Conservation (phyloP, 2,329 filamentous ascomycete species). For the Diaporthe humulicola region DNA sequence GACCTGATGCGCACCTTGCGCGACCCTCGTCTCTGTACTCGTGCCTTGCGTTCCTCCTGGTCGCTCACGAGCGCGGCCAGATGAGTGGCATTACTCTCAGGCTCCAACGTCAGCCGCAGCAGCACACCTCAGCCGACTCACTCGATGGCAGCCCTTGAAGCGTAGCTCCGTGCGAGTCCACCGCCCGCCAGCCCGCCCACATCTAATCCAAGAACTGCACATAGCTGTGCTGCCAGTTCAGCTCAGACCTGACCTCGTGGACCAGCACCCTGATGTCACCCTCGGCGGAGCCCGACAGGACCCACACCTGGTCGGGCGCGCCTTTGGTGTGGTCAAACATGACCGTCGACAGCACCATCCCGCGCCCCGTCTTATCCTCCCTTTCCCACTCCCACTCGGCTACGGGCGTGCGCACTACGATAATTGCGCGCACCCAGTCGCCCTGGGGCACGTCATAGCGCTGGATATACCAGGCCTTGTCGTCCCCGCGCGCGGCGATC, state of each 20-base stretch:
- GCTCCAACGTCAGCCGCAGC: not conserved
- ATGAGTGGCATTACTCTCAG: not conserved
- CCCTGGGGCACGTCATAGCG: constrained; percentile 18
- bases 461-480: constrained; percentile 31
- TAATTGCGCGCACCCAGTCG: constrained; percentile 13
- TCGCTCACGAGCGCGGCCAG: not conserved
- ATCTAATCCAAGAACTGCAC: constrained; percentile 20
- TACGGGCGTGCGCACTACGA: constrained; percentile 18
- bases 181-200: not conserved
- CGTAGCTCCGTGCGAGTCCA: no score
- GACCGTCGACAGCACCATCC: constrained; percentile 17
- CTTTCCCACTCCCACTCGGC: constrained; percentile 20
- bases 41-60: not conserved
- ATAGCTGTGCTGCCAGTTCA: constrained; percentile 28
- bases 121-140: not conserved
- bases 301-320: constrained; percentile 8
- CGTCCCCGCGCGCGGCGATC: constrained; percentile 15
- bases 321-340: constrained; percentile 9
- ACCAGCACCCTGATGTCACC: not conserved
- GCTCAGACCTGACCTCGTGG: constrained; percentile 8
- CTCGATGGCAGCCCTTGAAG: not conserved
- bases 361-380: constrained; percentile 4
- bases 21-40: not conserved
- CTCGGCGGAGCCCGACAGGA: constrained; percentile 4
- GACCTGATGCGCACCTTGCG: not conserved